These are phyloP conservation scores for Phalaenopsis equestris DNA, from an alignment of 106 monocot species.

Conservation along the genomic window DNA sequence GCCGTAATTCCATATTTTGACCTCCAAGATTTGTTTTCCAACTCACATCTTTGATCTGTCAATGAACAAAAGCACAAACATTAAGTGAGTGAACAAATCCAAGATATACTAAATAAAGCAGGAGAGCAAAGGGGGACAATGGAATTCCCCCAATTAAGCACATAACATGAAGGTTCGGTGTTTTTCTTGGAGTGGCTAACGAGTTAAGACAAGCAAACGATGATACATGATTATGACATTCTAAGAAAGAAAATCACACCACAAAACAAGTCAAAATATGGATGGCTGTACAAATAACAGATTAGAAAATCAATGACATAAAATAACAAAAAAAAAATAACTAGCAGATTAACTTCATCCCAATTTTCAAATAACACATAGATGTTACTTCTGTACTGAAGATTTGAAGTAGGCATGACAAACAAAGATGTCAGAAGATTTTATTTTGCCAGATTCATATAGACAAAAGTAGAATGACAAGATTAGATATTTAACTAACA, in stretches of 20 bases:
- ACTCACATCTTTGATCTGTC: conserved; percentile 94
- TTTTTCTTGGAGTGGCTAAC: not conserved
- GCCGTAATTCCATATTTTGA: conserved; percentile 68
- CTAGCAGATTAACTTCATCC: not conserved
- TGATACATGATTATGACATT: not conserved
- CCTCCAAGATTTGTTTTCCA: conserved; percentile 91
- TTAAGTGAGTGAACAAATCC: not conserved
- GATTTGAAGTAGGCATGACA: not conserved
- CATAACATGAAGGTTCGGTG: not conserved
- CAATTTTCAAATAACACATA: not conserved
- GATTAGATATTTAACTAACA: not conserved
- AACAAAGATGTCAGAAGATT: not conserved
- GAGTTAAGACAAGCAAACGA: not conserved
- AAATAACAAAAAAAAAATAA: not conserved
- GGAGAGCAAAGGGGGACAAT: not conserved
- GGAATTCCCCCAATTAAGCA: too few species aligned
- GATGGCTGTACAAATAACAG: not conserved
- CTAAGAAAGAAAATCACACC: not conserved
- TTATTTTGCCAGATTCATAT: not conserved
- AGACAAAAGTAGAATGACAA: not conserved
- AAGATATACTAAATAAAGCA: not conserved
- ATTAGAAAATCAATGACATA: not conserved
- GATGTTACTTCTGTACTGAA: not conserved
- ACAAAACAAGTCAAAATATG: not conserved
- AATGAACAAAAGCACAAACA: not conserved